Evolutionary conservation across 2,329 filamentous ascomycete species (phyloP).

Genomic region (Trichoderma hamatum): DNA sequence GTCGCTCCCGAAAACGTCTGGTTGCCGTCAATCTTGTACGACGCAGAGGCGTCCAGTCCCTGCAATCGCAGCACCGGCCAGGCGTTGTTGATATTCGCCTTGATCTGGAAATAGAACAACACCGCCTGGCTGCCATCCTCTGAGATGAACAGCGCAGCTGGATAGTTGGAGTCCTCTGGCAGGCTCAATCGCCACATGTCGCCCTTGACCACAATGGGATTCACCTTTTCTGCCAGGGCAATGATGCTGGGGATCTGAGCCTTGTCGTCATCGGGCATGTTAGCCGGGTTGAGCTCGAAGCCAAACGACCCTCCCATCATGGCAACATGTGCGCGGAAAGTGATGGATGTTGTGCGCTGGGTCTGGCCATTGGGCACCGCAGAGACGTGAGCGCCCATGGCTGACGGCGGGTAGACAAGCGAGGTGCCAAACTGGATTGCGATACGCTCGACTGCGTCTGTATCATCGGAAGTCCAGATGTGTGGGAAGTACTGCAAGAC

Average conservation of each 20-base stretch:
- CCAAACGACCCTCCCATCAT: conserved; percentile 72
- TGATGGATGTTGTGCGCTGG: conserved; percentile 56
- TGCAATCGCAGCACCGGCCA: conserved; percentile 56
- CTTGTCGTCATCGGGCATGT: conserved; percentile 55
- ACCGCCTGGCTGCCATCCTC: conserved; percentile 53
- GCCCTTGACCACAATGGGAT: conserved; percentile 61
- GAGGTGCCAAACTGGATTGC: conserved; percentile 67
- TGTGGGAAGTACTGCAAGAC: conserved; percentile 67
- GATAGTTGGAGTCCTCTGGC: conserved; percentile 63
- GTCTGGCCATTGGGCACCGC: conserved; percentile 63
- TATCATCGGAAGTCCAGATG: conserved; percentile 68
- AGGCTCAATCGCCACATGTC: conserved; percentile 62
- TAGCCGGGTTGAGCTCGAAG: conserved; percentile 62
- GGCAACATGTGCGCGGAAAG: conserved; percentile 66
- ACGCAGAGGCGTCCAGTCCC: conserved; percentile 57
- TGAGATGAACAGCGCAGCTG: conserved; percentile 62
- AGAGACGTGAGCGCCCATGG: conserved; percentile 69
- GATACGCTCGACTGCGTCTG: conserved; percentile 63
- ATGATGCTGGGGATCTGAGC: conserved; percentile 58
- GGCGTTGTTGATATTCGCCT: conserved; percentile 54
- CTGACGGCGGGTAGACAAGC: conserved; percentile 62
- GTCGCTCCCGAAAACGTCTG: conserved; percentile 59
- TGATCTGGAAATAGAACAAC: conserved; percentile 64
- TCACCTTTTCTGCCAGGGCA: conserved; percentile 56
- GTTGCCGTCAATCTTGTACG: conserved; percentile 57